Evolutionary conservation across 495 filamentous ascomycete species (phyloP).

Genomic region (Penicillium argentinense): DNA sequence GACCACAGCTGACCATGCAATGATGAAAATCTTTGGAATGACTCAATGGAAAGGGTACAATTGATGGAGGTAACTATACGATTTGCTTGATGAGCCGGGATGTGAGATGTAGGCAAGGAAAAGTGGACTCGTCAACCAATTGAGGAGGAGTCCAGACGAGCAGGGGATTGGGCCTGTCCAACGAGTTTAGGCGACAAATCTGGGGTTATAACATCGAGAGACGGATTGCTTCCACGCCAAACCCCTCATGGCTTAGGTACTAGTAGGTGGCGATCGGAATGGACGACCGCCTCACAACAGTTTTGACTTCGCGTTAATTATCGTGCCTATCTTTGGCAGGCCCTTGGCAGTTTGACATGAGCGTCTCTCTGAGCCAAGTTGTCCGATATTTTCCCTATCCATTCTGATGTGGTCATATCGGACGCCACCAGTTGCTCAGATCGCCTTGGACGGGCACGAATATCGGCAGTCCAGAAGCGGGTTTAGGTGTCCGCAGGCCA

Average conservation of each 20-base stretch:
- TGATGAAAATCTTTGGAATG: not conserved
- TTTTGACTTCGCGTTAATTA: not conserved
- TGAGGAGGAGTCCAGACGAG: too few relatives aligned
- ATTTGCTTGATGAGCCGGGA: too few relatives aligned
- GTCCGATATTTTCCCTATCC: not conserved
- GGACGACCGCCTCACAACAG: too few relatives aligned
- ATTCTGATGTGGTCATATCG: not conserved
- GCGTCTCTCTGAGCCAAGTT: not conserved
- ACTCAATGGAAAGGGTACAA: not conserved
- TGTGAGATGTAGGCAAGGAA: too few relatives aligned
- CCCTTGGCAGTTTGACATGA: not conserved
- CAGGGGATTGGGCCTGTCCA: too few relatives aligned
- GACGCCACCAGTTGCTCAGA: slow-evolving; percentile 2
- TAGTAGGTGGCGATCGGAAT: not conserved
- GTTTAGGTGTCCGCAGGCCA: slow-evolving; percentile 1
- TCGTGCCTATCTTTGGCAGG: not conserved
- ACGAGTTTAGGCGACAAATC: too few relatives aligned
- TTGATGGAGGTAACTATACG: too few relatives aligned
- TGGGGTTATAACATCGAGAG: not conserved
- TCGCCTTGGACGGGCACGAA: not conserved
- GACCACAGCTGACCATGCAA: not conserved
- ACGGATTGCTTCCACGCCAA: not conserved
- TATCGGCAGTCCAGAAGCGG: slow-evolving; percentile 10
- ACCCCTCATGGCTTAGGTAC: not conserved
- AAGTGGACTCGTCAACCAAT: too few relatives aligned